Evolutionary conservation across 192 early-diverging fungal species (phyloP).

Genomic region (Entophlyctis luteolus): DNA sequence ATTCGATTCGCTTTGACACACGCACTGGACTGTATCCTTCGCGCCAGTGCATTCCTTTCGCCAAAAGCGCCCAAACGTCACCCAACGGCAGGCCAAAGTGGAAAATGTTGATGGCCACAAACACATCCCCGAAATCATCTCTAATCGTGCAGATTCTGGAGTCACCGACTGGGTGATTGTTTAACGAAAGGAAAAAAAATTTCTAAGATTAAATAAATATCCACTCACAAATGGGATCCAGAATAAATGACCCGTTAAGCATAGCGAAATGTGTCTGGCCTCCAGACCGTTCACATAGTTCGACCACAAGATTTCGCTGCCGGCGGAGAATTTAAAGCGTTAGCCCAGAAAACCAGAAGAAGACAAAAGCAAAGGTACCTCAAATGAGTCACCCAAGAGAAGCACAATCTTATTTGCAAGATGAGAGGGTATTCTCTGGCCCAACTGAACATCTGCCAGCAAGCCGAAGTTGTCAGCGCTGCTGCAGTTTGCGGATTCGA

Average conservation of each 20-base stretch:
- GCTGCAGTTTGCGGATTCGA: neutral
- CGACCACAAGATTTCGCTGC: neutral
- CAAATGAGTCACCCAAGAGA: conserved; percentile 7
- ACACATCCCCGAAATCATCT: neutral
- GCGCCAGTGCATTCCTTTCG: neutral
- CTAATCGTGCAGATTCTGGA: neutral
- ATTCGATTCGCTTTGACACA: neutral
- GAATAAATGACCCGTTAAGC: conserved; percentile 1
- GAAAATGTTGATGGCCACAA: conserved; percentile 12
- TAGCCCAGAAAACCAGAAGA: neutral
- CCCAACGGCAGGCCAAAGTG: neutral
- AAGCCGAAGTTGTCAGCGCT: neutral
- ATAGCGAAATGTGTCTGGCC: neutral
- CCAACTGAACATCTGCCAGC: neutral
- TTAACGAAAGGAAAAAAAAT: neutral
- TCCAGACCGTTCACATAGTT: neutral
- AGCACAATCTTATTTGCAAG: conserved; percentile 9
- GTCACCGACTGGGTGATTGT: neutral
- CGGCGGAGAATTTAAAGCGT: neutral
- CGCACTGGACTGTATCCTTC: neutral
- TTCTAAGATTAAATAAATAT: neutral
- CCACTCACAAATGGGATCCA: neutral
- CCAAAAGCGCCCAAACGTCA: too few relatives aligned
- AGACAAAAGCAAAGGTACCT: neutral
- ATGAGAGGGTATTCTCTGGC: neutral